Percentiles rank a stretch among this genome's conserved stretches.
Conservation (phyloP, 2,329 filamentous ascomycete genomes). For the Teratosphaeria destructans region DNA sequence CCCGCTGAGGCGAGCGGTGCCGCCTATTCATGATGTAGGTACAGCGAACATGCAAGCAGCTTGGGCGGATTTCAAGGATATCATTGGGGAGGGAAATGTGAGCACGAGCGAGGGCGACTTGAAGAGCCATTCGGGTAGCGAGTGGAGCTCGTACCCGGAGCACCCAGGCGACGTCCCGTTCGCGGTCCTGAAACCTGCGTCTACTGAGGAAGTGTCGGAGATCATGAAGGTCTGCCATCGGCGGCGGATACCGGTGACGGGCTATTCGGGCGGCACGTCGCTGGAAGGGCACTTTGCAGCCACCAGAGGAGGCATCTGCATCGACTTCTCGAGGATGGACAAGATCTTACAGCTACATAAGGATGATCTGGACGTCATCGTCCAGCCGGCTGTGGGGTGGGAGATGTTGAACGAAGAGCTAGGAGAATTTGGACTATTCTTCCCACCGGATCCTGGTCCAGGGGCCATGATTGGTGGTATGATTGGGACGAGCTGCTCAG, state of each 20-base stretch:
- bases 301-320: constrained; percentile 70
- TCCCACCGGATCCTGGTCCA: constrained; percentile 83
- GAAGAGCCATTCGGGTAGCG: constrained; percentile 48
- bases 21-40: constrained; percentile 46
- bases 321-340: constrained; percentile 82
- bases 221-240: constrained; percentile 83
- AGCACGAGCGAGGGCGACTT: constrained; percentile 46
- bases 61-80: constrained; percentile 52
- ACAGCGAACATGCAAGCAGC: constrained; percentile 51
- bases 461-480: constrained; percentile 88
- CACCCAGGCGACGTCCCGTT: constrained; percentile 36
- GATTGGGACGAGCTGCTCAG: constrained; percentile 66
- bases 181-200: constrained; percentile 63
- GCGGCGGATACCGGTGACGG: constrained; percentile 72
- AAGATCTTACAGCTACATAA: constrained; percentile 67
- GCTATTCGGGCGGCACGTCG: constrained; percentile 79
- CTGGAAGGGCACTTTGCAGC: constrained; percentile 82
- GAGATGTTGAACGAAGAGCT: constrained; percentile 74
- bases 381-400: constrained; percentile 67
- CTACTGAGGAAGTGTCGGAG: constrained; percentile 72
- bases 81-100: constrained; percentile 54
- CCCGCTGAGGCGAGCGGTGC: constrained; percentile 37
- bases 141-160: constrained; percentile 49
- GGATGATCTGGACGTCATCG: constrained; percentile 50
- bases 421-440: constrained; percentile 64